A percentile compares a stretch with the other conserved stretches of the same genome.
These are phyloP conservation scores for Talaromyces sp. DNA, from an alignment of 2,329 filamentous ascomycete species.

Conservation along the genomic window DNA sequence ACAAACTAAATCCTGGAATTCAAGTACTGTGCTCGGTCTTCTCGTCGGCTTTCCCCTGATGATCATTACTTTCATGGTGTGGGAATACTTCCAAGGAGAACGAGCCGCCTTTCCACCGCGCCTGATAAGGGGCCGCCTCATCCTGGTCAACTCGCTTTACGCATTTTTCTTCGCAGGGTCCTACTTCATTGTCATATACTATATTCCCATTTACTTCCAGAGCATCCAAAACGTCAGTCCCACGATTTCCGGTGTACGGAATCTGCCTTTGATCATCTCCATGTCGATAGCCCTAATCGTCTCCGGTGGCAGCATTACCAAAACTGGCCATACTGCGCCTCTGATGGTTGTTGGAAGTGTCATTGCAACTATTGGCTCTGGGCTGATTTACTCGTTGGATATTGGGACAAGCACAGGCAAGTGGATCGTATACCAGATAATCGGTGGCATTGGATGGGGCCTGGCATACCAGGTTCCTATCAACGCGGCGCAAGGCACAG, in stretches of 20 bases:
- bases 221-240: slow-evolving; percentile 27
- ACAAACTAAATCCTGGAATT: slow-evolving; percentile 25
- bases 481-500: slow-evolving; percentile 24
- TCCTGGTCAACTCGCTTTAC: slow-evolving; percentile 34
- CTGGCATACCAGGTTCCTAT: slow-evolving; percentile 24
- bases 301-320: not conserved
- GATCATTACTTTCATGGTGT: slow-evolving; percentile 23
- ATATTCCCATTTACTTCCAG: slow-evolving; percentile 22
- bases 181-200: slow-evolving; percentile 37
- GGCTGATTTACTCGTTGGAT: slow-evolving; percentile 35
- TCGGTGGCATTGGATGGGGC: slow-evolving; percentile 25
- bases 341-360: not conserved
- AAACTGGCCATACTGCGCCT: not conserved
- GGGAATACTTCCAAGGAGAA: slow-evolving; percentile 19
- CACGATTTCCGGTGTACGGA: slow-evolving; percentile 39
- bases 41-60: slow-evolving; percentile 24
- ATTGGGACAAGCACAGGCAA: slow-evolving; percentile 23
- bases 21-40: slow-evolving; percentile 24
- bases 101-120: slow-evolving; percentile 23
- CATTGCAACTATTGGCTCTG: slow-evolving; percentile 20
- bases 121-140: slow-evolving; percentile 36
- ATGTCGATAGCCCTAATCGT: not conserved
- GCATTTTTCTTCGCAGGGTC: slow-evolving; percentile 37
- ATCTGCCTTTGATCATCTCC: slow-evolving; percentile 38
- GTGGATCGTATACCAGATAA: slow-evolving; percentile 30